Base-by-base conservation (phyloP, 1,139 yeast species). In the Saccharomycopsis hybrid region DNA sequence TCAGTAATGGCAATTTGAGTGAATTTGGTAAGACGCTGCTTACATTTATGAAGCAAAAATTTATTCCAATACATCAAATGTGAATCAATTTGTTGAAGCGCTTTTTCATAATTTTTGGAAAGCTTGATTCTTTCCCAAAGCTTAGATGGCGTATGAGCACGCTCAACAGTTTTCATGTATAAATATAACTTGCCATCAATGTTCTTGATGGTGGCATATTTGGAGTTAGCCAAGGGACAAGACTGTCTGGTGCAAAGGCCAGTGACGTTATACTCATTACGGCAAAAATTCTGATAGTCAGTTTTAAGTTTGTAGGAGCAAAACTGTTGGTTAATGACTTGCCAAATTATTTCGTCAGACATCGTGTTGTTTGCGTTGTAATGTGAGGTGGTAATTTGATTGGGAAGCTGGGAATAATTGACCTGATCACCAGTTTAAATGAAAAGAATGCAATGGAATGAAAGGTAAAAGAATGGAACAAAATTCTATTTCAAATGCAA, bases 1-100 rank as follows among this genome's bases (percentile, higher is more conserved):
- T 92, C 97, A n/a, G 96, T 87, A 56, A 92, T 85, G 44, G 95
- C 95, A 54, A 92, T 96, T 69, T 92, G 97, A 31, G 96, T 89
- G 65, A 92, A 74, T 62, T 96, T 77, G 25, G 98, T 92, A 60
- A 92, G 77, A 66, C 98, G 78, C 70, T 90, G 98, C 68, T 92
- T 92, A 71, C 97, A 89, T 65, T 90, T 89, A 70, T 90, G 95
- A 56, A 87, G 79, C 62, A 88, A 73, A 59, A 87, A 89, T 63
- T 86, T 86, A 63, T 89, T 92, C 98, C 98, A 92, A 69, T 90
- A 89, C 54, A 84, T 75, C 58, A 92, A 74, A 61, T 88, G 86
- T 55, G 80, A 82, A 65, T 90, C 97, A 54, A 92, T 79, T 67
- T 92, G 98, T 58, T 77, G 77, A 60, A 92, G 74, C 4, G 98